phyloP scores from a whole-genome alignment of 805 yeast species.

The Metschnikowia borealis region DNA sequence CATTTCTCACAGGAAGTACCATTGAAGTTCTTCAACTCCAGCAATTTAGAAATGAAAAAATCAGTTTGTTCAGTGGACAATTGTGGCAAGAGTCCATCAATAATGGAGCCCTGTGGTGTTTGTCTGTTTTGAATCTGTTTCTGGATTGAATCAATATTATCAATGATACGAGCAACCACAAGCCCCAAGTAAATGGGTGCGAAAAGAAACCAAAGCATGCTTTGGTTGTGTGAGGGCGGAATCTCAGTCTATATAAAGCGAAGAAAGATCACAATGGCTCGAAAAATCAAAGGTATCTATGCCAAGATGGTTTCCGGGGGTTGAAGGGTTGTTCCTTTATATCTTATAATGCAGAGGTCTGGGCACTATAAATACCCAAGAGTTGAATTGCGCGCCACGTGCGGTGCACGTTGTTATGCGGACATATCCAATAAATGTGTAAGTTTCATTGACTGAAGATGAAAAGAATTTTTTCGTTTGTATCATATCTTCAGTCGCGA shows the following conservation, averaged over 20 bases:
- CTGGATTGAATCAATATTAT: slow-evolving; percentile 24
- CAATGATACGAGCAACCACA: slow-evolving; percentile 20
- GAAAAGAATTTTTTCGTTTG: too few relatives aligned
- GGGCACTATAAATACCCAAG: background rate
- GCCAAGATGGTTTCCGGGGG: background rate
- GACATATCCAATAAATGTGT: background rate
- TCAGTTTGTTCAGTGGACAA: slow-evolving; percentile 26
- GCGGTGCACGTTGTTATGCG: background rate
- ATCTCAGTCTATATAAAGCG: background rate
- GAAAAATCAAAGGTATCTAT: too few relatives aligned
- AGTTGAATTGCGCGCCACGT: background rate
- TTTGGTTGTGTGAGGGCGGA: background rate
- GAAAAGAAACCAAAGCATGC: slow-evolving; percentile 7
- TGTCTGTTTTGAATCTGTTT: slow-evolving; percentile 19
- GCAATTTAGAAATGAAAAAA: slow-evolving; percentile 26
- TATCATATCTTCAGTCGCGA: too few relatives aligned
- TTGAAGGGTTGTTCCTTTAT: background rate
- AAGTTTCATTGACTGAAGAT: background rate
- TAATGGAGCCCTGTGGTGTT: slow-evolving; percentile 10
- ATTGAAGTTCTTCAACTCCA: slow-evolving; percentile 25
- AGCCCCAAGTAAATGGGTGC: slow-evolving; percentile 11
- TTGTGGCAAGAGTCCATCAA: slow-evolving; percentile 25
- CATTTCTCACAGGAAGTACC: slow-evolving; percentile 35
- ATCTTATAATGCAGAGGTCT: background rate
- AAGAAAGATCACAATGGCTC: too few relatives aligned